Evolutionary conservation across 768 basidiomycete species (phyloP).

Genomic region (Mycena vulgaris): DNA sequence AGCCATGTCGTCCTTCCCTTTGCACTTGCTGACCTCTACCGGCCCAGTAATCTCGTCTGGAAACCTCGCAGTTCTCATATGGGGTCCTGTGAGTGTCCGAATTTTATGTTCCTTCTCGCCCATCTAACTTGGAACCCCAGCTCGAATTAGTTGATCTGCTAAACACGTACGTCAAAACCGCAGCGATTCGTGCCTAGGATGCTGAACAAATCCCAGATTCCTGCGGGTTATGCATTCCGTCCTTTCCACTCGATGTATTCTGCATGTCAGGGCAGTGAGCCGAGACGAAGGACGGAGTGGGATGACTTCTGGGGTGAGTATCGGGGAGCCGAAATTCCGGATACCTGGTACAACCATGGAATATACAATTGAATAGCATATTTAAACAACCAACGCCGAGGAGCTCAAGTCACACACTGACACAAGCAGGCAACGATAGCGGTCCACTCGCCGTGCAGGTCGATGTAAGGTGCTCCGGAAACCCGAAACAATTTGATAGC

Average conservation of each 20-base stretch:
- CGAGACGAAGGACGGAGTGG: background rate
- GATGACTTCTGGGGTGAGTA: background rate
- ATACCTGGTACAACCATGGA: constrained; percentile 5
- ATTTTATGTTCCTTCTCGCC: background rate
- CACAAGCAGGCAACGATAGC: too few relatives aligned
- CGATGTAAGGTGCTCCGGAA: too few relatives aligned
- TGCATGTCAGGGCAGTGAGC: background rate
- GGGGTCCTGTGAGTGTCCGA: constrained; percentile 30
- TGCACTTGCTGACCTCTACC: background rate
- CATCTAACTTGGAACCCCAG: background rate
- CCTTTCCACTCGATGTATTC: constrained; percentile 2
- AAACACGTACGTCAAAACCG: background rate
- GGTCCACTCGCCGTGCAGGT: too few relatives aligned
- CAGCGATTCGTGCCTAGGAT: background rate
- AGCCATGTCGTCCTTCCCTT: background rate
- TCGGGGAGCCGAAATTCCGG: background rate
- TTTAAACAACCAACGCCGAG: too few relatives aligned
- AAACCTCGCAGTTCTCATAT: constrained; percentile 37
- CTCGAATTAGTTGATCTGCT: constrained; percentile 15
- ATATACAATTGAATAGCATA: background rate
- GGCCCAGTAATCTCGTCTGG: constrained; percentile 34
- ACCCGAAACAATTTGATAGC: too few relatives aligned
- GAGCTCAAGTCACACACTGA: too few relatives aligned
- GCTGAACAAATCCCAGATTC: constrained; percentile 30
- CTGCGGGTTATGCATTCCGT: constrained; percentile 44